A percentile compares a stretch with the other conserved stretches of the same genome.
Conservation (phyloP, 192 early-diverging fungal species). For the Gorgonomyces haynaldii region DNA sequence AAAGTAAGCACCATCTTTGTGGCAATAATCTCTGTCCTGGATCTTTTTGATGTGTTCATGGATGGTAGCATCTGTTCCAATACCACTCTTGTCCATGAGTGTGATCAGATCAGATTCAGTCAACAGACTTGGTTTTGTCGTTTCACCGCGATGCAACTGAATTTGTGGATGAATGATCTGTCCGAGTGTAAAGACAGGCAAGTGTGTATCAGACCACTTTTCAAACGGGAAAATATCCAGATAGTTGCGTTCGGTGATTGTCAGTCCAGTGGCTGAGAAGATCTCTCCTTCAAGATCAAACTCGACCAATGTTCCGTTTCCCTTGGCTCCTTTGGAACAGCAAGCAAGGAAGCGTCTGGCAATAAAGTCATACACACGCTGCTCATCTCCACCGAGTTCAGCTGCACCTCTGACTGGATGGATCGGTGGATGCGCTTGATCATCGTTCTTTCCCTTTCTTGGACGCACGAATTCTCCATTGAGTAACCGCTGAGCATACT, state of each 20-base stretch:
- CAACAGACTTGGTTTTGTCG: constrained; percentile 61
- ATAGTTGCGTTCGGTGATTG: constrained; percentile 76
- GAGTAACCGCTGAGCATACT: constrained; percentile 37
- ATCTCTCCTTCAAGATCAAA: constrained; percentile 59
- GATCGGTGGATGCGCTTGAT: constrained; percentile 97
- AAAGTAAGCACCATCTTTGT: constrained; percentile 45
- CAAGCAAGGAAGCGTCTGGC: constrained; percentile 79
- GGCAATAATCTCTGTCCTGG: constrained; percentile 72
- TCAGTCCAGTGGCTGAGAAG: constrained; percentile 68
- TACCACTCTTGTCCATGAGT: constrained; percentile 86
- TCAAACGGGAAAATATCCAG: constrained; percentile 90
- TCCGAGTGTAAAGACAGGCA: constrained; percentile 60
- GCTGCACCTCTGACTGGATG: constrained; percentile 61
- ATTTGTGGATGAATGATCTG: constrained; percentile 57
- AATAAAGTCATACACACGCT: constrained; percentile 77
- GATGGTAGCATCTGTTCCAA: constrained; percentile 97
- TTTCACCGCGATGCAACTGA: constrained; percentile 54
- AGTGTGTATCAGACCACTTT: constrained; percentile 61
- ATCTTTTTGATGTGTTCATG: constrained; percentile 93
- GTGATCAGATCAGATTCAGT: constrained; percentile 79
- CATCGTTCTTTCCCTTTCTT: constrained; percentile 73
- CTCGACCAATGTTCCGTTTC: constrained; percentile 65
- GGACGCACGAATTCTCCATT: constrained; percentile 61
- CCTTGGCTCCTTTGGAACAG: constrained; percentile 83
- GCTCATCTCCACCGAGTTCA: constrained; percentile 53